Conservation (phyloP, 768 basidiomycete species). For the Terana coerulea region DNA sequence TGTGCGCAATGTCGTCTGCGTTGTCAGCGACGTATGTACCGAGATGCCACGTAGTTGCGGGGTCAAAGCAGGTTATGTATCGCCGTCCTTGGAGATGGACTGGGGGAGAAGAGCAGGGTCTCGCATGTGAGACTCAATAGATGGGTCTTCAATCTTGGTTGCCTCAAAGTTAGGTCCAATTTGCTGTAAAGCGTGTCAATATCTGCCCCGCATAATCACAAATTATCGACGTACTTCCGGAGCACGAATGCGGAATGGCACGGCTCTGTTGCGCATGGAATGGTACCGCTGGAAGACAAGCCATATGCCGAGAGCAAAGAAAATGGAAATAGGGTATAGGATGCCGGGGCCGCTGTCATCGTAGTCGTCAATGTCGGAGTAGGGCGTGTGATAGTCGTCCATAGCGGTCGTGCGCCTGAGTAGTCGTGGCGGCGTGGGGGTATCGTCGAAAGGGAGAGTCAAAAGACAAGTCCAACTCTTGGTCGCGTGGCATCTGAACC, state of each 20-base stretch:
- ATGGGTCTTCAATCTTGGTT: conserved; percentile 50
- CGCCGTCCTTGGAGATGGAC: conserved; percentile 43
- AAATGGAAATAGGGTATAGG: conserved; percentile 61
- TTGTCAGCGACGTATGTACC: conserved; percentile 75
- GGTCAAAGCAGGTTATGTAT: conserved; percentile 91
- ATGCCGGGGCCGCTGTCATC: conserved; percentile 43
- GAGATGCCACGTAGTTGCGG: conserved; percentile 81
- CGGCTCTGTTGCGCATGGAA: conserved; percentile 67
- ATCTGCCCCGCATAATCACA: background rate
- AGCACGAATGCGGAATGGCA: conserved; percentile 55
- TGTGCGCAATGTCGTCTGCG: conserved; percentile 61
- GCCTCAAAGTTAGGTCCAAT: conserved; percentile 49
- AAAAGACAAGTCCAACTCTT: too few species aligned
- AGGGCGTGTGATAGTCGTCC: conserved; percentile 2
- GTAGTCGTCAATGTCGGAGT: conserved; percentile 23
- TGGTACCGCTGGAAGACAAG: conserved; percentile 73
- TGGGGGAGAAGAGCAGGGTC: conserved; percentile 52
- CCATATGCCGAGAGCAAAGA: conserved; percentile 78
- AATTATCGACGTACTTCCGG: conserved; percentile 60
- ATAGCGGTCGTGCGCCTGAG: too few species aligned
- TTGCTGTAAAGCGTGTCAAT: conserved; percentile 22
- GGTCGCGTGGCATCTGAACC: background rate
- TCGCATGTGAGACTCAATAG: conserved; percentile 61
- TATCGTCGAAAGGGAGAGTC: conserved; percentile 1
- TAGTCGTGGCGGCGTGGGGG: conserved; percentile 1